Conservation (phyloP, 148 eudicot genomes). For the Agrostemma githago region DNA sequence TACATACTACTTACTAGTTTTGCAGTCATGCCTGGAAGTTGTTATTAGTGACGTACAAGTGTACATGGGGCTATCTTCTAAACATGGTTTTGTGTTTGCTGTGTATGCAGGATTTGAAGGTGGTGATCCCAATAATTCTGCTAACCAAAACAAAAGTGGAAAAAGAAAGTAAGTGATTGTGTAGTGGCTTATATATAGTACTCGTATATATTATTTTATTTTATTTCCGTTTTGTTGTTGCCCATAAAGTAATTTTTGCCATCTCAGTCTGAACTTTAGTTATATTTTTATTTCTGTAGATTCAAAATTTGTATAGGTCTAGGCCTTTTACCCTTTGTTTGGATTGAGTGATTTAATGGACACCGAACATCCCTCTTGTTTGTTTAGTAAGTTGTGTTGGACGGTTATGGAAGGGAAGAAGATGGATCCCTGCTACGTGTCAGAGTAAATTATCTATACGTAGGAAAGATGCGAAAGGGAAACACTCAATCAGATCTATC, state of each 20-base stretch:
- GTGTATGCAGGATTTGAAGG: constrained; percentile 32
- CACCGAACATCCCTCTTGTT: background rate
- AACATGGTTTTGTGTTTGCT: constrained; percentile 9
- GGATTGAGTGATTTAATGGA: background rate
- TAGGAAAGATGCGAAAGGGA: background rate
- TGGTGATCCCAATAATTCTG: constrained; percentile 29
- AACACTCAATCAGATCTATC: background rate
- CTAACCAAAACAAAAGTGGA: constrained; percentile 32
- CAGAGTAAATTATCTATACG: background rate
- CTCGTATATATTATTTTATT: too few species aligned
- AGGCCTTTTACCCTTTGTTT: background rate
- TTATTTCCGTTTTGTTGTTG: background rate
- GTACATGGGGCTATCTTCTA: constrained; percentile 5
- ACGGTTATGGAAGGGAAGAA: background rate
- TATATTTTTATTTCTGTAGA: background rate
- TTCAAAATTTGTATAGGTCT: background rate
- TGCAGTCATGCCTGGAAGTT: background rate
- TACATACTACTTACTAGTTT: background rate
- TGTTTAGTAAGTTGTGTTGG: background rate
- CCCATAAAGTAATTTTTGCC: background rate
- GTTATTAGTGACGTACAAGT: background rate
- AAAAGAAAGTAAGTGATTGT: constrained; percentile 40
- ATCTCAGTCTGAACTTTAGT: background rate
- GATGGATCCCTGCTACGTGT: background rate
- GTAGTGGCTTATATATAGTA: background rate